Base-by-base conservation (phyloP, 306 rosid species). In the Astragalus glycyphyllos region DNA sequence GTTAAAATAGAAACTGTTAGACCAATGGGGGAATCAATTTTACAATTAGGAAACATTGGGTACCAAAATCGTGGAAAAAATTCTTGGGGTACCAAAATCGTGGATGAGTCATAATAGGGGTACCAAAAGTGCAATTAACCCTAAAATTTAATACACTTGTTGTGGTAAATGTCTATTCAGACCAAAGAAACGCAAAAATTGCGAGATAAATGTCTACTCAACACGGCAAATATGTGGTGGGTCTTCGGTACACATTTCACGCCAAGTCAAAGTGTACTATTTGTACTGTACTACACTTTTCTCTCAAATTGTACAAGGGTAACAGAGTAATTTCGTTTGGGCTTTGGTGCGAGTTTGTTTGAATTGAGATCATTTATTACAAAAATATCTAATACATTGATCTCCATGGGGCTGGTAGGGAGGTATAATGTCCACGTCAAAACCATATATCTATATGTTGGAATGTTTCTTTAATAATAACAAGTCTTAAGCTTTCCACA, bases 251-350 rank as follows among this genome's bases (percentile, higher is more conserved):
- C 58, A 53, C 44, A 38, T 2, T 23, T 26, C 4, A 26, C 4
- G 32, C 54, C 20, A 5, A 29, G 13, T 20, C n/a, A 32, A 32
- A 14, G 7, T 3, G 45, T 7, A 40, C 41, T 60, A 11, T 3
- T 20, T 20, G 31, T 2, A 26, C 37, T 53, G 81, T 76, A 81
- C 75, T 59, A 41, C 62, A 66, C 65, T 54, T 9, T 11, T 47
- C 55, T 15, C 20, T 12, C 5, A 55, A 29, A n/a, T 47, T 14
- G 80, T 68, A 74, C 65, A 48, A 46, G 73, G 79, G 69, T 68
- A 20, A 46, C 11, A 20, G 0, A 26, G 80, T 74, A 73, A 68
- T 60, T 65, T 73, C 20, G 16, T n/a, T 23, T n/a, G 38, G 11
- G 72, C 15, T 10, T 29, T 44, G 57, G 37, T n/a, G 6, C 56